These are phyloP conservation scores for Apium graveolens DNA, from an alignment of 129 eudicot genomes.

Conservation along the genomic window DNA sequence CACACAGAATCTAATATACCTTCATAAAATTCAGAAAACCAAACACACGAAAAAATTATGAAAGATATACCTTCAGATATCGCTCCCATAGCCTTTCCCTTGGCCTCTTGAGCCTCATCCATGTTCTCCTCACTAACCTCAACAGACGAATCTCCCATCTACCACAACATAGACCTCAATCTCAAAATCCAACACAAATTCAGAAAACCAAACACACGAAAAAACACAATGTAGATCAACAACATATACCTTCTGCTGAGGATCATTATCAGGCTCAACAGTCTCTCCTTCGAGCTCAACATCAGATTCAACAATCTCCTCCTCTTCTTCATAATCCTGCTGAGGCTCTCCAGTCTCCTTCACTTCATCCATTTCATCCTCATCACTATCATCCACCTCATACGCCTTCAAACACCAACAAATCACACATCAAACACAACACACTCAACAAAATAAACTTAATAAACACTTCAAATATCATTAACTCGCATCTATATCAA, in stretches of 20 bases:
- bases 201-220: not conserved
- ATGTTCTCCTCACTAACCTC: conserved; percentile 89
- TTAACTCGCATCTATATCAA: not conserved
- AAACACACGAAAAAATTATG: not conserved
- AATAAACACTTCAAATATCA: not conserved
- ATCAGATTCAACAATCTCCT: conserved; percentile 90
- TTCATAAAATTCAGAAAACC: too few species aligned
- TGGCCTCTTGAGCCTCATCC: conserved; percentile 92
- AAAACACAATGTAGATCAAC: not conserved
- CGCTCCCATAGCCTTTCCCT: conserved; percentile 80
- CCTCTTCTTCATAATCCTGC: conserved; percentile 52
- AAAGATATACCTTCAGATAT: conserved; percentile 67
- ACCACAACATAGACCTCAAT: conserved; percentile 4
- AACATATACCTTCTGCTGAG: conserved; percentile 76
- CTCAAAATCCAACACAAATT: not conserved
- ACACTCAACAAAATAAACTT: not conserved
- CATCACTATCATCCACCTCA: conserved; percentile 75
- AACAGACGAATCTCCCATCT: conserved; percentile 92
- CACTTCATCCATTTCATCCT: conserved; percentile 44
- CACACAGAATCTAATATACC: not conserved
- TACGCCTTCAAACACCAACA: conserved; percentile 34
- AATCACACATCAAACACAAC: not conserved
- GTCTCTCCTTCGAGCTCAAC: conserved; percentile 82
- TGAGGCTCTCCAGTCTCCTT: conserved; percentile 16
- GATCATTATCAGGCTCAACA: conserved; percentile 90